A percentile compares a stretch with the other conserved stretches of the same genome.
phyloP scores from a whole-genome alignment of 2,329 filamentous ascomycete genomes.

The Cladosporium colombiae region DNA sequence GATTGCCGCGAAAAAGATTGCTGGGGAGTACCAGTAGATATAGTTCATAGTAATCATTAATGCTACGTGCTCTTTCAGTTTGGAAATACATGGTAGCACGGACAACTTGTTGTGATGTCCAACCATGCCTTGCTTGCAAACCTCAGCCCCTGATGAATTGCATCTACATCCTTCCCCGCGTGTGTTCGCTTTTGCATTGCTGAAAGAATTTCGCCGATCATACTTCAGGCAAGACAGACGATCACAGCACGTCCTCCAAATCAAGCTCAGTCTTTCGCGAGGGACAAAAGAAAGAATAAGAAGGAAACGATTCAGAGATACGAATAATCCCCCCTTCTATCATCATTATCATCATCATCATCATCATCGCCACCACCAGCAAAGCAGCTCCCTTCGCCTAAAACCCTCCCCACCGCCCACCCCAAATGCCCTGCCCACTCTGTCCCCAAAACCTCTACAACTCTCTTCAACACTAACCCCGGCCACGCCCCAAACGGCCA shows the following conservation, averaged over 20 bases:
- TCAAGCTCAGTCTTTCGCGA: too few relatives aligned
- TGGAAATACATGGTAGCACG: neutral
- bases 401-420: neutral
- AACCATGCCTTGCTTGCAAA: too few relatives aligned
- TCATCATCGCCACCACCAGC: neutral
- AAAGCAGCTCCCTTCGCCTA: neutral
- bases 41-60: neutral
- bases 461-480: neutral
- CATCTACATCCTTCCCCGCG: too few relatives aligned
- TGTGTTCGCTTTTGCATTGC: too few relatives aligned
- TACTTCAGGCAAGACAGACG: too few relatives aligned
- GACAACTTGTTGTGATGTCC: neutral
- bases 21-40: slow-evolving; percentile 11
- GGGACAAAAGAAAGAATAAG: neutral
- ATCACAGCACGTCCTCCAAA: too few relatives aligned
- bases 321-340: neutral
- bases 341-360: neutral
- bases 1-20: slow-evolving; percentile 32
- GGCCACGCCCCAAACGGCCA: neutral
- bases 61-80: neutral
- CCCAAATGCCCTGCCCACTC: neutral
- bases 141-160: too few relatives aligned
- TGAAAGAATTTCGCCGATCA: too few relatives aligned
- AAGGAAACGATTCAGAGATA: neutral
- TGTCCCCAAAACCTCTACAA: neutral